Base-by-base conservation (phyloP, 495 filamentous ascomycete species). In the Peziza echinospora region DNA sequence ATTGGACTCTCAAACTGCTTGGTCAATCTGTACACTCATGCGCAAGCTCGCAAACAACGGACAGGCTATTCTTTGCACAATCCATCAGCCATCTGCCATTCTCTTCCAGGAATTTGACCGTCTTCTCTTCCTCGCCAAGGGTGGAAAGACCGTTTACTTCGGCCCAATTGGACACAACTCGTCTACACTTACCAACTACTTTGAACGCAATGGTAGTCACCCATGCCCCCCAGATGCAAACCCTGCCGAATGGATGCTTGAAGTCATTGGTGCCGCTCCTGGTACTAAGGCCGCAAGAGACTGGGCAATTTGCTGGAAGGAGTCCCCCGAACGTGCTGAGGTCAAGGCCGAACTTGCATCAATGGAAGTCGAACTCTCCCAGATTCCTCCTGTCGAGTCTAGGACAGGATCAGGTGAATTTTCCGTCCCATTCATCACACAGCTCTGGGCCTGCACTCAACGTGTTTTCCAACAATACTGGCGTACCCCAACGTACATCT, bases 101-200 rank as follows among this genome's bases (percentile, higher is more conserved):
- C 68, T 96, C 37, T 89, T 96, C 67, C 77, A 91, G 58, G 73
- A 81, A 47, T 96, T 96, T 55, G 86, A 96, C 57, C 73, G 80
- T 9, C 67, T 96, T 5, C 66, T 89, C n/a, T 84, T 92, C 62
- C 64, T 91, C 26, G 77, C 77, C 11, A 75, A 69, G 47, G 85
- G 84, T 48, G 85, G 86, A 41, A 75, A 67, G 53, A 84, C 83
- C 1, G 83, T 93, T 30, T 93, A 93, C 65, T 84, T 83, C 47
- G 80, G 80, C 1, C 70, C 73, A 5, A 71, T 81, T 23, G 80
- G 80, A 26, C 65, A 74, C 2, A 72, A 75, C n/a, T 75, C 74
- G 7, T 53, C 62, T n/a, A 49, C 49, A 5, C 44, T 60, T 21
- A 56, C 59, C 30, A 41, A 55, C 37, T 60, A 60, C 43, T 60